Base-by-base conservation (phyloP, 768 basidiomycete genomes). In the Boletus reticuloceps region DNA sequence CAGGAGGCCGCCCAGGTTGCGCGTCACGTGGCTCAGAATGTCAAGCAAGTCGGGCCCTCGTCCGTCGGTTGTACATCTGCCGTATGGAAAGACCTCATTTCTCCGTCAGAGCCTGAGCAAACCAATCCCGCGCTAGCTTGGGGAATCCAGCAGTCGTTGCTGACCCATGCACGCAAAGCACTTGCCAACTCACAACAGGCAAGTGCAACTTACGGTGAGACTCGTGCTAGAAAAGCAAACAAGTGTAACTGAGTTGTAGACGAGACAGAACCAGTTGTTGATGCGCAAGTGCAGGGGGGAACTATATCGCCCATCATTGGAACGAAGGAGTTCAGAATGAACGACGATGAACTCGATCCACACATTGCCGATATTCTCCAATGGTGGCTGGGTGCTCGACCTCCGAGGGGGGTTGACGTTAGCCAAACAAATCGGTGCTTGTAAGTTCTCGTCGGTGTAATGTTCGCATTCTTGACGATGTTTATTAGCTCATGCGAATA, bases 361-460 rank as follows among this genome's bases (percentile, higher is more conserved):
- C 78, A 88, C 58, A 70, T 94, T 22, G 60, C 64, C 1, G 76
- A 77, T 50, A 74, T 86, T 1, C 68, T 93, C 3, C 68, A 77
- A 47, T 94, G 88, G 83, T 96, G 94, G 94, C 71, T 78, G 54
- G 90, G 91, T 1, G 61, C 76, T 50, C 77, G 93, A 39, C 73
- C 77, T 31, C 83, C 93, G 0, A 68, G 71, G n/a, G 94, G 94
- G 1, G 94, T 94, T 0, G 76, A 77, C 3, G 31, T 86, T 20
- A 71, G 78, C 42, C 75, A 88, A 48, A 74, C 85, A 4, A 63
- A 76, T 52, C 77, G 91, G 47, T 93, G 92, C 77, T 74, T 74
- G 84, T 91, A 68, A 72, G 86, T 79, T 17, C 6, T 52, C 32
- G 5, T 43, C 12, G 12, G 16, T 22, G 14, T 43, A 13, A 49